A percentile compares a stretch with the other conserved stretches of the same genome.
These are phyloP conservation scores for Yamadazyma trypodendri DNA, from an alignment of 1,139 yeast species.

Conservation along the genomic window DNA sequence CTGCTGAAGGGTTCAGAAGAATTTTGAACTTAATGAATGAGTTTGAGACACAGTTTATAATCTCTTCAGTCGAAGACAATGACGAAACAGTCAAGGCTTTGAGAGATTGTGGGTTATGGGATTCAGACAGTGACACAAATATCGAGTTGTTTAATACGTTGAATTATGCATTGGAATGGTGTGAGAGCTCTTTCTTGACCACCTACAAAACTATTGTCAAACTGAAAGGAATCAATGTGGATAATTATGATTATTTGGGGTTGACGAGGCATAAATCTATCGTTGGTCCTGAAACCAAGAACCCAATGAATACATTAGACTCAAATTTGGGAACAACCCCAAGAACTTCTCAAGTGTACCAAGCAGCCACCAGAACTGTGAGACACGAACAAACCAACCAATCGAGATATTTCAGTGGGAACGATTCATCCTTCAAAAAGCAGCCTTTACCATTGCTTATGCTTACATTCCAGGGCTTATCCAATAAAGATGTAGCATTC, in stretches of 20 bases:
- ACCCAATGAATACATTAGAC: slow-evolving; percentile 14
- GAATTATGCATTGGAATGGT: slow-evolving; percentile 92
- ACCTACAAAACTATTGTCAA: slow-evolving; percentile 50
- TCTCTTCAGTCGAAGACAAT: slow-evolving; percentile 71
- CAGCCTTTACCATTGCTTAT: slow-evolving; percentile 70
- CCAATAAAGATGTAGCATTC: slow-evolving; percentile 58
- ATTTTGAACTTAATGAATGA: slow-evolving; percentile 76
- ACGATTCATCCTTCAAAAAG: slow-evolving; percentile 35
- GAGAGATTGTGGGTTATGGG: slow-evolving; percentile 73
- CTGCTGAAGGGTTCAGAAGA: slow-evolving; percentile 93
- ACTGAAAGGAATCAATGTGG: slow-evolving; percentile 14
- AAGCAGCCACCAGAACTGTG: slow-evolving; percentile 60
- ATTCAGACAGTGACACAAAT: slow-evolving; percentile 35
- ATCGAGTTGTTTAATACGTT: slow-evolving; percentile 70
- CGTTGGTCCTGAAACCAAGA: slow-evolving; percentile 11
- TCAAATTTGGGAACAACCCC: slow-evolving; percentile 45
- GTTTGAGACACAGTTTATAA: slow-evolving; percentile 66
- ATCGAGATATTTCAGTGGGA: slow-evolving; percentile 25
- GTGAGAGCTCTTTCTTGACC: slow-evolving; percentile 83
- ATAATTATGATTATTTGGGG: slow-evolving; percentile 15
- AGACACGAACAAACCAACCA: slow-evolving; percentile 39
- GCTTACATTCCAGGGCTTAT: slow-evolving; percentile 69
- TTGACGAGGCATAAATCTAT: slow-evolving; percentile 17
- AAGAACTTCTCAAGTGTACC: slow-evolving; percentile 56
- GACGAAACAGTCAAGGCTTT: slow-evolving; percentile 63